These are phyloP conservation scores for Bauhinia variegata DNA, from an alignment of 306 rosid species.

Conservation along the genomic window DNA sequence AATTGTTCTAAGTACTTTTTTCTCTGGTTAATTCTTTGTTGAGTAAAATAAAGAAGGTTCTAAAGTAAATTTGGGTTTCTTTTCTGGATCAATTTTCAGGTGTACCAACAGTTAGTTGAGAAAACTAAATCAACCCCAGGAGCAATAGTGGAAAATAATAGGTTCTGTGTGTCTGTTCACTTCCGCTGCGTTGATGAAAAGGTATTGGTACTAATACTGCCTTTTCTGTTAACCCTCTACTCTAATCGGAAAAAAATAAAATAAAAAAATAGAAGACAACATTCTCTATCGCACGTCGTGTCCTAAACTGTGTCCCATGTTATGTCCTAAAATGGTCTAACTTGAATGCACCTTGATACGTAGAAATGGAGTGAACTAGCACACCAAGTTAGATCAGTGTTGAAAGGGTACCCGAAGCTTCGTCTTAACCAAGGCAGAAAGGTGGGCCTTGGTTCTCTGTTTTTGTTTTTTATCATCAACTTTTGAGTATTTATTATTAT, in stretches of 20 bases:
- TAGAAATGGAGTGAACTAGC: constrained; percentile 91
- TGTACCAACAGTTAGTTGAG: constrained; percentile 59
- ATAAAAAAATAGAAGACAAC: too few relatives aligned
- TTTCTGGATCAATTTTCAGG: constrained; percentile 45
- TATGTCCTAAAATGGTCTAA: too few relatives aligned
- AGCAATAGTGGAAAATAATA: constrained; percentile 83
- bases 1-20: too few relatives aligned
- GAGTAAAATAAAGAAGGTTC: not conserved
- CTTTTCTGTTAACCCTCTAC: not conserved
- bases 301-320: too few relatives aligned
- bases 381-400: constrained; percentile 72
- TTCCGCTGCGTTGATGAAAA: constrained; percentile 94
- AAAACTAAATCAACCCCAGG: constrained; percentile 77
- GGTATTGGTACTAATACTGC: constrained; percentile 41
- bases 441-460: constrained; percentile 54
- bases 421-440: constrained; percentile 88
- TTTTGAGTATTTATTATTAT: constrained; percentile 29
- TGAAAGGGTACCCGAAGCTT: constrained; percentile 82
- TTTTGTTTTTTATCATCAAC: constrained; percentile 14
- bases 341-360: not conserved
- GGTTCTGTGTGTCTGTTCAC: constrained; percentile 84
- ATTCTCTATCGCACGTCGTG: too few relatives aligned
- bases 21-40: not conserved
- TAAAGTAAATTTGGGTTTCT: not conserved
- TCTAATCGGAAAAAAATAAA: too few relatives aligned